Base-by-base conservation (phyloP, 257 asterid species). In the Euphrasia confusa region DNA sequence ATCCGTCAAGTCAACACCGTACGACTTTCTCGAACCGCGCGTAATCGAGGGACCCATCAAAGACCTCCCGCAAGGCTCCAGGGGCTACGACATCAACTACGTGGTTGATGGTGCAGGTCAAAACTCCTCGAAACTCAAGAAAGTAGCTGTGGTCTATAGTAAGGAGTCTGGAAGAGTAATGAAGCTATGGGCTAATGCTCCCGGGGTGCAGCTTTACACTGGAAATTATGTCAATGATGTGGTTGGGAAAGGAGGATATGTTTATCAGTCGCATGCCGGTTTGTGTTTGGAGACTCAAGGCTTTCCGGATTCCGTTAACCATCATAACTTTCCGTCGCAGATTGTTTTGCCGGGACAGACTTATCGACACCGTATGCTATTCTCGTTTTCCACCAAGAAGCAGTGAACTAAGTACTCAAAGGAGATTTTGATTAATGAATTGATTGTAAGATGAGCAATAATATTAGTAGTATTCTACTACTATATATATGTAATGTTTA, bases 251-350 rank as follows among this genome's bases (percentile, higher is more conserved):
- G 80, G 71, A 4, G 95, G 95, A 17, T 71, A 5, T 9, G 24
- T 81, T 3, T 90, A 90, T 57, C 63, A 80, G 24, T 24, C 72
- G 28, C 83, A 87, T 58, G 83, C 83, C 0, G 97, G 82, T 0
- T 71, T 87, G 62, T 90, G 97, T 50, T 80, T 90, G 76, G 98
- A 91, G 79, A 91, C 96, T 50, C 98, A 88, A 49, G 98, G 93
- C 0, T 91, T 91, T 59, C 95, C 96, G 0, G 95, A 92, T 42
- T 66, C 97, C 0, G 97, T 88, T 30, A 92, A 92, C 73, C 97
- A 84, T 14, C 89, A 87, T 0, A 79, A 67, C 39, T 92, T 92
- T 44, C 95, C 98, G 0, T 81, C 95, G 0, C 73, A 67, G 74
- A 78, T 86, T 60, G 82, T 92, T 50, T 55, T 59, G 50, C 80